Evolutionary conservation across 345 rosid species (phyloP).

Genomic region (Lagerstroemia speciosa): DNA sequence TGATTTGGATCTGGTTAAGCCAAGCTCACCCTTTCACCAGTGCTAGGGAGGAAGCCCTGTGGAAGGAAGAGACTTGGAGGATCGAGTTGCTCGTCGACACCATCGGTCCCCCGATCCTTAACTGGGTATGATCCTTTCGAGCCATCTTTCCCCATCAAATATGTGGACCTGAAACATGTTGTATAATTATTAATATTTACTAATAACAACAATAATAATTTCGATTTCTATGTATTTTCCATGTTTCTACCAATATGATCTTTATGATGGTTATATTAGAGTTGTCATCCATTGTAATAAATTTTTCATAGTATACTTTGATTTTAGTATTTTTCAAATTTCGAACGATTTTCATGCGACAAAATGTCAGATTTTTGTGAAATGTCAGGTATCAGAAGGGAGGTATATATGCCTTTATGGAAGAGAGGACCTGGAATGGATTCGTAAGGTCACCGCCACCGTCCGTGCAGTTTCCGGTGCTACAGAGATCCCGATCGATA

Average conservation of each 20-base stretch:
- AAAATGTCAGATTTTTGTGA: not conserved
- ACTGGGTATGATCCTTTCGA: constrained; percentile 30
- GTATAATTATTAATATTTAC: no score
- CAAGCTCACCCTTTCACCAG: constrained; percentile 49
- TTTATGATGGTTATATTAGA: no score
- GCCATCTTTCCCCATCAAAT: not conserved
- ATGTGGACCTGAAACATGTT: not conserved
- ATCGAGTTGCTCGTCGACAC: constrained; percentile 38
- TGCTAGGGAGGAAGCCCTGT: constrained; percentile 42
- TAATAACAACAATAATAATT: no score
- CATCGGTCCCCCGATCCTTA: constrained; percentile 22
- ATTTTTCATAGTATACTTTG: no score
- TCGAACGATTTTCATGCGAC: no score
- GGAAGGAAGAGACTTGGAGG: constrained; percentile 51
- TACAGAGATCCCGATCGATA: constrained; percentile 26
- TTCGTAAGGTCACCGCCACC: constrained; percentile 27
- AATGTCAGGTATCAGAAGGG: constrained; percentile 22
- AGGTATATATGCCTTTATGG: constrained; percentile 45
- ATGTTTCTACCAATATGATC: no score
- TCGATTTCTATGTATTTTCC: no score
- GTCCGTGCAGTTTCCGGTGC: constrained; percentile 25
- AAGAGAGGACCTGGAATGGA: constrained; percentile 53
- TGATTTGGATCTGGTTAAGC: constrained; percentile 70
- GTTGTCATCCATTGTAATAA: no score
- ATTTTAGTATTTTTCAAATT: no score